Base-by-base conservation (phyloP, 148 eudicot genomes). In the Talinum fruticosum region DNA sequence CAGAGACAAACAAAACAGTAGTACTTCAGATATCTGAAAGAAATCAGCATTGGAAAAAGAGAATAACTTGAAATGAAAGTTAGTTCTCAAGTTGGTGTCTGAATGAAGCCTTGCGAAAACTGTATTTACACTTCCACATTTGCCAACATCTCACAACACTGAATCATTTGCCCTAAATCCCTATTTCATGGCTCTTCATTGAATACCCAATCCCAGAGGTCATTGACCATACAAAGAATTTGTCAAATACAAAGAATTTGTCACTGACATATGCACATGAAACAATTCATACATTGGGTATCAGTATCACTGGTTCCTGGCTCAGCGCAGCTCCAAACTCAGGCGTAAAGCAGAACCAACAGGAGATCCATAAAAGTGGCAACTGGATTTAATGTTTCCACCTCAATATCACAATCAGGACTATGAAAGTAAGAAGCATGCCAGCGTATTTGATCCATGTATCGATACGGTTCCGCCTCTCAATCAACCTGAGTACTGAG, bases 361-460 rank as follows among this genome's bases (percentile, higher is more conserved):
- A 29, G 45, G 18, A 19, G 23, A 33, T 18, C 18, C 14, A 45
- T 37, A 49, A 14, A 19, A 70, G n/a, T n/a, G 16, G 29, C 66
- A 57, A 36, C n/a, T 19, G 68, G 35, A 77, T 84, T 79, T 47
- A 88, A 65, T 88, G 85, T 26, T 88, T 85, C 98, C 97, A 93
- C 87, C 91, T 85, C 98, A 94, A 91, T 71, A 93, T 83, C 69
- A 84, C 68, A 72, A 91, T 81, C 38, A 93, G 70, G 78, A 90
- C 78, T 54, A 91, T 71, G 77, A 93, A 47, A 4, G 98, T 93
- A 51, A 93, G 75, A 76, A 81, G 59, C 98, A 93, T 91, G 85
- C 97, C 98, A 35, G 85, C 90, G 32, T 81, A 91, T 79, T 93
- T 93, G 41, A 93, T 93, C 97, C 91, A 90, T 67, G 86, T 86